These are phyloP conservation scores for Russula brevipes DNA, from an alignment of 768 basidiomycete species.

Conservation along the genomic window DNA sequence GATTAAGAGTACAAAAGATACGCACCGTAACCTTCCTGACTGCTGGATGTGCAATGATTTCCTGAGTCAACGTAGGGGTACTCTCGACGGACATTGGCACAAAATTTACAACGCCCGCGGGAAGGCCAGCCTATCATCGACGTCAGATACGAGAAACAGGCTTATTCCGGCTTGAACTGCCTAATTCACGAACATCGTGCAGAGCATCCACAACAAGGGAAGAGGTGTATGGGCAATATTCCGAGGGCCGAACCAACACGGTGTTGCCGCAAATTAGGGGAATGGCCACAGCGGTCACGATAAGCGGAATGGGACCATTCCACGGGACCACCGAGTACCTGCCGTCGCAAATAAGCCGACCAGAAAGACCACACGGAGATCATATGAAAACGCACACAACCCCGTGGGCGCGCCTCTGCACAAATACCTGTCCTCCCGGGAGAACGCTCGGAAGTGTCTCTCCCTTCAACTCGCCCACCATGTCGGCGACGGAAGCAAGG, in stretches of 20 bases:
- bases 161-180: too few species aligned
- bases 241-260: slow-evolving; percentile 49
- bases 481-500: slow-evolving; percentile 35
- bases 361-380: background rate
- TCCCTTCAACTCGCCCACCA: slow-evolving; percentile 39
- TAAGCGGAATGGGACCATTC: slow-evolving; percentile 48
- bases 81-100: slow-evolving; percentile 43
- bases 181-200: slow-evolving; percentile 33
- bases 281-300: slow-evolving; percentile 41
- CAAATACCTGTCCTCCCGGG: slow-evolving; percentile 43
- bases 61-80: slow-evolving; percentile 41
- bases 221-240: slow-evolving; percentile 45
- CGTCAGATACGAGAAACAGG: background rate
- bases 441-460: slow-evolving; percentile 40
- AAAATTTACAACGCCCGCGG: slow-evolving; percentile 54
- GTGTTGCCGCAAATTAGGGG: slow-evolving; percentile 55
- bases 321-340: slow-evolving; percentile 53
- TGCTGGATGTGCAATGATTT: slow-evolving; percentile 51
- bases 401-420: slow-evolving; percentile 46
- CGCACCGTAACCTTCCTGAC: slow-evolving; percentile 51
- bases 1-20: background rate
- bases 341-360: background rate
- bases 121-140: slow-evolving; percentile 48
- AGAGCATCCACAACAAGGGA: slow-evolving; percentile 44
- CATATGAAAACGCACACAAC: slow-evolving; percentile 41